Evolutionary conservation across 345 rosid species (phyloP).

Genomic region (Gossypium ekmanianum): DNA sequence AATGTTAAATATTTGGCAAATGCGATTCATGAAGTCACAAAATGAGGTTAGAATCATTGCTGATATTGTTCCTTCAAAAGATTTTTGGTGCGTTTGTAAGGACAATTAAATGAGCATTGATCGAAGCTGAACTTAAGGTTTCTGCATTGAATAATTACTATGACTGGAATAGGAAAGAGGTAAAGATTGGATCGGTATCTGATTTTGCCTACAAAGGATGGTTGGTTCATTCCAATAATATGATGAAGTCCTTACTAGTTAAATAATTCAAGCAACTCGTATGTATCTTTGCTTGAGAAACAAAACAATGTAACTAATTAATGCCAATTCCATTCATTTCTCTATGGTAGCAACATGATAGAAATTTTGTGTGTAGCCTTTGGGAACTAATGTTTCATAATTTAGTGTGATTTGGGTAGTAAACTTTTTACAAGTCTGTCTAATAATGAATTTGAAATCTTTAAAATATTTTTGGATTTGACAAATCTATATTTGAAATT

Average conservation of each 20-base stretch:
- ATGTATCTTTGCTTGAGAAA: neutral
- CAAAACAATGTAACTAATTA: neutral
- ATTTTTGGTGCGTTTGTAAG: neutral
- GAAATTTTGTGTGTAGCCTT: too few relatives aligned
- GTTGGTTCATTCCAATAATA: neutral
- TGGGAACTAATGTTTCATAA: too few relatives aligned
- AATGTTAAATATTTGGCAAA: slow-evolving; percentile 82
- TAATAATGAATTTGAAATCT: too few relatives aligned
- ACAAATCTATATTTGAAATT: too few relatives aligned
- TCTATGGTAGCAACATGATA: too few relatives aligned
- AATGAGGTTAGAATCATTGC: slow-evolving; percentile 26
- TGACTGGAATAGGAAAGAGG: neutral
- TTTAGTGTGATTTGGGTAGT: too few relatives aligned
- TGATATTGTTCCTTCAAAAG: neutral
- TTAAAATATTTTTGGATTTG: too few relatives aligned
- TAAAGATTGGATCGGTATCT: neutral
- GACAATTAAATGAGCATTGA: neutral
- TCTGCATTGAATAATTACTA: neutral
- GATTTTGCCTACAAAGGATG: neutral
- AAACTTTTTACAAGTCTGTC: too few relatives aligned
- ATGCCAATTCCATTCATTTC: neutral
- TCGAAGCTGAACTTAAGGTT: neutral
- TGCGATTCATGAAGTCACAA: slow-evolving; percentile 77
- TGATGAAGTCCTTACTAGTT: neutral
- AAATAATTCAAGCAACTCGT: neutral